A percentile compares a stretch with the other conserved stretches of the same genome.
These are phyloP conservation scores for Nannochloropsis gaditana DNA, from an alignment of 108 stramenopile genomes.

Conservation along the genomic window DNA sequence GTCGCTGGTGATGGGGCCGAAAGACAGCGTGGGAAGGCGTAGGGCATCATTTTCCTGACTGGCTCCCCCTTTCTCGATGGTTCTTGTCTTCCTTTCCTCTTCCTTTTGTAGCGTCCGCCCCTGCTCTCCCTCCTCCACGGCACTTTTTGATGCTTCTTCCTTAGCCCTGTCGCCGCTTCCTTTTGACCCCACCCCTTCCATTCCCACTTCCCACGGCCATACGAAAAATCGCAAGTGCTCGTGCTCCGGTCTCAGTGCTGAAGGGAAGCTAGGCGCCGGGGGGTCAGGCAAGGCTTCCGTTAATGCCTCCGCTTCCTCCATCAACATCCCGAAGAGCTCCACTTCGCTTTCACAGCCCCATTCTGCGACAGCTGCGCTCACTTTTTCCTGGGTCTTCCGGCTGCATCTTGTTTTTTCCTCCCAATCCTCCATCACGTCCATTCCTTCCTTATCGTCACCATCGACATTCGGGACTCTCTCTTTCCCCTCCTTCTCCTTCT, in stretches of 20 bases:
- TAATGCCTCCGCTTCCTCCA: not conserved
- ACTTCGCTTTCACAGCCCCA: not conserved
- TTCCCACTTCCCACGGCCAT: not conserved
- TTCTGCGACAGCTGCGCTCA: not conserved
- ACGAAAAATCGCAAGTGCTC: not conserved
- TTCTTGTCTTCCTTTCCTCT: too few relatives aligned
- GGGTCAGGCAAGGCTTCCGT: not conserved
- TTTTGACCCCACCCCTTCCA: not conserved
- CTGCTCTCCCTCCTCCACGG: too few relatives aligned
- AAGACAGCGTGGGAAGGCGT: not conserved
- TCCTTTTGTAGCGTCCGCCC: too few relatives aligned
- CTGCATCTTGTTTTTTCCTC: not conserved
- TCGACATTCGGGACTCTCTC: not conserved
- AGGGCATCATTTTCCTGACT: not conserved
- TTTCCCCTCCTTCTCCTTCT: not conserved
- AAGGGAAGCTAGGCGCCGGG: not conserved
- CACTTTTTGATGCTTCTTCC: too few relatives aligned
- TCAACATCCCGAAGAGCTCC: not conserved
- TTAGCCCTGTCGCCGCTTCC: not conserved
- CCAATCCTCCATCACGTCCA: not conserved
- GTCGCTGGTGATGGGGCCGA: not conserved
- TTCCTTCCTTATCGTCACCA: not conserved
- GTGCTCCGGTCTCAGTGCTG: not conserved
- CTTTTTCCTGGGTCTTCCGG: not conserved
- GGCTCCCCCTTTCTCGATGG: too few relatives aligned